Evolutionary conservation across 805 yeast genomes (phyloP).

Genomic region (Lipomyces sp.): DNA sequence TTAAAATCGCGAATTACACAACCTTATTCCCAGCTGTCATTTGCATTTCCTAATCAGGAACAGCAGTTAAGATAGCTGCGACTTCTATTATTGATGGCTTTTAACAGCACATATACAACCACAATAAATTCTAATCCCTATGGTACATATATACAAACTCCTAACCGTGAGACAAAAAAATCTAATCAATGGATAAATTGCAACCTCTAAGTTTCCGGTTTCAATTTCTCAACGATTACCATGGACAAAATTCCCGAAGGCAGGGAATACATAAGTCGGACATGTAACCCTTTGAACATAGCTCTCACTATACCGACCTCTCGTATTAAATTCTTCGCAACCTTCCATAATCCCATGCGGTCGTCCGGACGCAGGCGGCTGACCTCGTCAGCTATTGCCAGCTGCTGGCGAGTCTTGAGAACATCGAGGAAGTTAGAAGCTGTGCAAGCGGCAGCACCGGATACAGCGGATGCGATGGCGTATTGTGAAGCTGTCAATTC

Average conservation of each 20-base stretch:
- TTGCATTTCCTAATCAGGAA: too few relatives aligned
- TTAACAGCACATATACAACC: too few relatives aligned
- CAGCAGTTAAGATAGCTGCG: too few relatives aligned
- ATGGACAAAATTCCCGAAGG: slow-evolving; percentile 50
- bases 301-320: slow-evolving; percentile 49
- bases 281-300: slow-evolving; percentile 47
- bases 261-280: slow-evolving; percentile 47
- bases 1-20: too few relatives aligned
- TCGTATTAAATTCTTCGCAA: slow-evolving; percentile 46
- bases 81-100: too few relatives aligned
- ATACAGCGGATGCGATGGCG: slow-evolving; percentile 45
- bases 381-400: slow-evolving; percentile 50
- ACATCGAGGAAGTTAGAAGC: slow-evolving; percentile 50
- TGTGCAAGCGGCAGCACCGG: slow-evolving; percentile 47
- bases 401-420: slow-evolving; percentile 52
- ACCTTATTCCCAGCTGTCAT: too few relatives aligned
- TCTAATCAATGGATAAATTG: too few relatives aligned
- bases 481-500: slow-evolving; percentile 29
- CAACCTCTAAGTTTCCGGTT: slow-evolving; percentile 49
- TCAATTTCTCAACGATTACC: slow-evolving; percentile 50
- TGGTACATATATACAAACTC: not conserved
- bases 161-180: not conserved
- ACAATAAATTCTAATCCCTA: not conserved
- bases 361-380: slow-evolving; percentile 49
- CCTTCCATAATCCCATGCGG: slow-evolving; percentile 44